Evolutionary conservation across 495 filamentous ascomycete genomes (phyloP), one percentile per base, ranked within the genome.

Genomic region (Hypoxylon perforatum): DNA sequence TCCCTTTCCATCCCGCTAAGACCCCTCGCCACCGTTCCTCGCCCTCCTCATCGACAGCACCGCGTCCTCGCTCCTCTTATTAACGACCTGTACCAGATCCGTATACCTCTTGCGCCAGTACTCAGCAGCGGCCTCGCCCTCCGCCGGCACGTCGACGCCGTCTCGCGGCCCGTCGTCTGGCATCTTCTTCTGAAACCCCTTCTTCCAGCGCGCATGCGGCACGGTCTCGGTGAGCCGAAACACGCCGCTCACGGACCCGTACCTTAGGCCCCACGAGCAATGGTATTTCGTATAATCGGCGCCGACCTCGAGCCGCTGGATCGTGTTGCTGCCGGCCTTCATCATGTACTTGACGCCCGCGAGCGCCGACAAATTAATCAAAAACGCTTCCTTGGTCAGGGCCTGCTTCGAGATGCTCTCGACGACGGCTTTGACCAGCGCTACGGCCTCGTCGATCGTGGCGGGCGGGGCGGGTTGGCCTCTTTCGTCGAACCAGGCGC

Each of bases 291-390:
- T 79, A 45, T 75, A 67, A 15, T 79, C 78, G 3, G 58, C 35
- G 0, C 57, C 74, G 6, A 76, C 65, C 49, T 81, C 75, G 11
- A 80, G 21, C 11, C 77, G 71, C 10, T 75, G 80, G 36, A 85
- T 76, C 17, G 63, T 70, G 22, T 79, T 67, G 30, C 60, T 67
- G 19, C 66, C 71, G 7, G 69, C 65, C 3, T 67, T 70, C 73
- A 83, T 79, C 45, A 86, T 58, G 6, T 78, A 62, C 33, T 73
- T 76, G 4, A 80, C 81, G 4, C 84, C 84, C 8, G 75, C 79
- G 38, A 87, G 73, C 11, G 82, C 82, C 1, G 80, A 73, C 0
- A 85, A 67, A 58, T 86, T 86, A 30, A 86, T 85, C 6, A 87
- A 67, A 55, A 85, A 87, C 0, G 77, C 76, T 67, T 84, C 77